phyloP scores from a whole-genome alignment of 1,284 basidiomycete genomes.

The Stygiomarasmius scandens region DNA sequence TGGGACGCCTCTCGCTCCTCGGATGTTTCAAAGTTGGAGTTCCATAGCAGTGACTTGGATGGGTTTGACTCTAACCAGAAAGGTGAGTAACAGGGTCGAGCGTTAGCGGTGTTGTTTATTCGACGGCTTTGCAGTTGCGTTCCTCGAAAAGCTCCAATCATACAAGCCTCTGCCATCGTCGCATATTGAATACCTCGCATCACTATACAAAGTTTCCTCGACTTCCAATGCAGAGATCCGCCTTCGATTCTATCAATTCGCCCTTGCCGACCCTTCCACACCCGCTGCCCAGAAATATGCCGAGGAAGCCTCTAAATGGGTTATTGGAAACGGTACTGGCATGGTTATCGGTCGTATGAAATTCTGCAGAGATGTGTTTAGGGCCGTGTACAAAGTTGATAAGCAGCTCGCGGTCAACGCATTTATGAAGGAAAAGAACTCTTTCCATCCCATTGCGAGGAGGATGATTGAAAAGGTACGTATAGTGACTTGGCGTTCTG shows the following conservation, averaged over 20 bases:
- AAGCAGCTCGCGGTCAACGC: conserved; percentile 60
- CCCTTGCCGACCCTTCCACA: conserved; percentile 53
- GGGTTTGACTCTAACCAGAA: conserved; percentile 71
- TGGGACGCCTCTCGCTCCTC: conserved; percentile 74
- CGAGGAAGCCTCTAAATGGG: conserved; percentile 62
- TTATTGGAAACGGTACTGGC: conserved; percentile 64
- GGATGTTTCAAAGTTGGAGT: conserved; percentile 50
- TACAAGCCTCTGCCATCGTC: conserved; percentile 56
- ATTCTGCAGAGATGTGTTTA: conserved; percentile 74
- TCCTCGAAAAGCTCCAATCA: conserved; percentile 71
- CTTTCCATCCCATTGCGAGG: conserved; percentile 80
- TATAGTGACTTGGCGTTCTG: not conserved
- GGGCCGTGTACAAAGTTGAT: conserved; percentile 60
- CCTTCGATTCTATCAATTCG: conserved; percentile 70
- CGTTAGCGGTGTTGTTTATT: not conserved
- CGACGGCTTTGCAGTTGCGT: conserved; percentile 54
- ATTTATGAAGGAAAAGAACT: conserved; percentile 53
- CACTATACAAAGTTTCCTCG: conserved; percentile 52
- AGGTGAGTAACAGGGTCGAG: conserved; percentile 38
- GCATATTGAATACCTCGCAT: conserved; percentile 58
- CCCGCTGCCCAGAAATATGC: conserved; percentile 52
- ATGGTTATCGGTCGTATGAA: conserved; percentile 80
- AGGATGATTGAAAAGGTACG: conserved; percentile 73
- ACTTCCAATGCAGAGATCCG: conserved; percentile 75
- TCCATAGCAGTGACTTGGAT: conserved; percentile 57